Evolutionary conservation across 108 stramenopile genomes (phyloP), one percentile per base, ranked within the genome.

Genomic region (Fistulifera solaris): DNA sequence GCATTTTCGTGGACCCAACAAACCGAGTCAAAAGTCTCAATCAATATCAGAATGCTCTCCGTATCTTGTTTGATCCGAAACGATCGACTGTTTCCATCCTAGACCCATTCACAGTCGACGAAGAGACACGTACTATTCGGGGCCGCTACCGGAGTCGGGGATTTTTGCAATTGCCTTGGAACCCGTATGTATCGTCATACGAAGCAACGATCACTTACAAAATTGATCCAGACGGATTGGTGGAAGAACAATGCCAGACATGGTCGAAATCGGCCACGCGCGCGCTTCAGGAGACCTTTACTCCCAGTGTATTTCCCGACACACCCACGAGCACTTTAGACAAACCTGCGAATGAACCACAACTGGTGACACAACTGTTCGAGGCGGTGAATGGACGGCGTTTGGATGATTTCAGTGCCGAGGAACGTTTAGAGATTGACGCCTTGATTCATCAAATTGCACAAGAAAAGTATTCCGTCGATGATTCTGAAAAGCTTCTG

Each of bases 241-340:
- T n/a, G n/a, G n/a, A n/a, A n/a, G 28, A 58, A 48, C 78, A 80
- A 51, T 57, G 42, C 38, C 79, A 81, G 39, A 58, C 53, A 16
- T 81, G 75, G 79, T 71, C 48, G 48, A 74, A 76, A 54, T 44
- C 62, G 0, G 53, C 75, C 12, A 54, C 54, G 0, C 27, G 74
- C 27, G 78, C 78, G 22, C 47, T 80, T 41, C 39, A 31, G 52
- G 75, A 80, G 61, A 73, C 65, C 14, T 76, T 80, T 41, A 73
- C 75, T 12, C 78, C 75, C 17, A 48, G 65, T 0, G 54, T 59
- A 16, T 25, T 59, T 50, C 19, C 39, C 14, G 52, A 63, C 13
- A 58, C 66, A 3, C 68, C 56, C 1, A 43, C 42, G 27, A 54
- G 54, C 39, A 23, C 23, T 13, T 45, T 23, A 14, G 19, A 8